Conservation (phyloP, 805 yeast genomes). For the Sugiyamaella valdiviana region DNA sequence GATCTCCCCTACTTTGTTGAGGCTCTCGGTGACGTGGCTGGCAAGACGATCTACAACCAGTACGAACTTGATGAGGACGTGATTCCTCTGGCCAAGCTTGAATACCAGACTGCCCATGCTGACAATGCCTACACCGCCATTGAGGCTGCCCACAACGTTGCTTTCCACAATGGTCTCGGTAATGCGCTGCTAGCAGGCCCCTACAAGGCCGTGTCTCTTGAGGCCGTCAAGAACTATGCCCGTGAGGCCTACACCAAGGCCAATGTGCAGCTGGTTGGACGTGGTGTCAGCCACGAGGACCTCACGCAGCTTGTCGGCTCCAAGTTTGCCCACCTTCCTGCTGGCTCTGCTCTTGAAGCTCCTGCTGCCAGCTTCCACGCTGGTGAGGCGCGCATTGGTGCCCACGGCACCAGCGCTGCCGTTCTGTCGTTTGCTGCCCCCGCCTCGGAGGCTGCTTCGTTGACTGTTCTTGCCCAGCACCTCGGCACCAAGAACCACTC, state of each 20-base stretch:
- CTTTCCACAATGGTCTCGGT: constrained; percentile 87
- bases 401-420: constrained; percentile 47
- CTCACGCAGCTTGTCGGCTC: constrained; percentile 57
- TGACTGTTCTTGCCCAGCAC: constrained; percentile 58
- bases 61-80: constrained; percentile 82
- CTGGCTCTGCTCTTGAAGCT: constrained; percentile 47
- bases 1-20: constrained; percentile 89
- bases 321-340: constrained; percentile 50
- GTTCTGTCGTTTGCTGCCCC: constrained; percentile 64
- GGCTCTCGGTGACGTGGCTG: constrained; percentile 63
- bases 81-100: constrained; percentile 67
- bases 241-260: constrained; percentile 59
- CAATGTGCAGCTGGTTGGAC: constrained; percentile 64
- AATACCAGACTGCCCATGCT: constrained; percentile 40
- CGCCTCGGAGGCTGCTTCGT: constrained; percentile 49
- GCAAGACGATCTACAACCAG: constrained; percentile 67
- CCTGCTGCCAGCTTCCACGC: constrained; percentile 42
- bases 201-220: constrained; percentile 48
- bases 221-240: constrained; percentile 64
- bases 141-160: constrained; percentile 70
- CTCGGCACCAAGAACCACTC: constrained; percentile 48
- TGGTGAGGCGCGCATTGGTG: constrained; percentile 61
- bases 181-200: constrained; percentile 73
- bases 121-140: constrained; percentile 55
- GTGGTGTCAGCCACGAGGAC: constrained; percentile 69